Evolutionary conservation across 805 yeast species (phyloP).

Genomic region (Candida pseudoglaebosa): DNA sequence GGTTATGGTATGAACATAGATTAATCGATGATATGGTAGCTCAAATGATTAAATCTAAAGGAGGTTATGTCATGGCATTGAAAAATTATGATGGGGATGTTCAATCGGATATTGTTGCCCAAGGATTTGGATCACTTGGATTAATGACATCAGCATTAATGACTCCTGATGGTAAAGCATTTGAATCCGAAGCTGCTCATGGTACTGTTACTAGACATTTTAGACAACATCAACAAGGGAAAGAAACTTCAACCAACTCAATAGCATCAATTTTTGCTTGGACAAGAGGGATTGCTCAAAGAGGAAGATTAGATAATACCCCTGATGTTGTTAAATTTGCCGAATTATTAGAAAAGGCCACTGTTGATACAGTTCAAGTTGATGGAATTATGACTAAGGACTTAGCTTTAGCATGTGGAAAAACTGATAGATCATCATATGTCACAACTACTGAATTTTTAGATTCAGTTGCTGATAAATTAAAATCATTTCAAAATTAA

Average conservation of each 20-base stretch:
- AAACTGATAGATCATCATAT: conserved; percentile 54
- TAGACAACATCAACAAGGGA: conserved; percentile 78
- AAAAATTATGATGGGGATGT: conserved; percentile 87
- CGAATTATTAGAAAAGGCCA: conserved; percentile 58
- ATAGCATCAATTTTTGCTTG: conserved; percentile 85
- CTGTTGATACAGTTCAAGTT: conserved; percentile 65
- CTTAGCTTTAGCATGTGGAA: conserved; percentile 68
- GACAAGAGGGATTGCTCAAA: conserved; percentile 79
- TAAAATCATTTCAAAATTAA: too few relatives aligned
- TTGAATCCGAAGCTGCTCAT: conserved; percentile 83
- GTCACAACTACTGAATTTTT: conserved; percentile 75
- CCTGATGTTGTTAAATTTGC: conserved; percentile 70
- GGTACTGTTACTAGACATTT: conserved; percentile 86
- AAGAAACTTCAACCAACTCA: conserved; percentile 80
- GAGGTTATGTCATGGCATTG: conserved; percentile 77
- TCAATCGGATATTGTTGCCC: conserved; percentile 81
- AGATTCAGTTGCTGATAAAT: conserved; percentile 67
- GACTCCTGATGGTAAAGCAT: conserved; percentile 84
- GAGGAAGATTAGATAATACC: conserved; percentile 73
- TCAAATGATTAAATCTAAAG: conserved; percentile 80
- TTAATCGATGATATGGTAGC: conserved; percentile 87
- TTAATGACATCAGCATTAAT: conserved; percentile 79
- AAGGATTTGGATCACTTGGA: conserved; percentile 82
- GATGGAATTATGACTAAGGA: conserved; percentile 83
- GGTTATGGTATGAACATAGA: conserved; percentile 75